Percentiles rank a stretch among this genome's conserved stretches.
Evolutionary conservation across 768 basidiomycete species (phyloP).

Genomic region (Boletus rubroflammeus): DNA sequence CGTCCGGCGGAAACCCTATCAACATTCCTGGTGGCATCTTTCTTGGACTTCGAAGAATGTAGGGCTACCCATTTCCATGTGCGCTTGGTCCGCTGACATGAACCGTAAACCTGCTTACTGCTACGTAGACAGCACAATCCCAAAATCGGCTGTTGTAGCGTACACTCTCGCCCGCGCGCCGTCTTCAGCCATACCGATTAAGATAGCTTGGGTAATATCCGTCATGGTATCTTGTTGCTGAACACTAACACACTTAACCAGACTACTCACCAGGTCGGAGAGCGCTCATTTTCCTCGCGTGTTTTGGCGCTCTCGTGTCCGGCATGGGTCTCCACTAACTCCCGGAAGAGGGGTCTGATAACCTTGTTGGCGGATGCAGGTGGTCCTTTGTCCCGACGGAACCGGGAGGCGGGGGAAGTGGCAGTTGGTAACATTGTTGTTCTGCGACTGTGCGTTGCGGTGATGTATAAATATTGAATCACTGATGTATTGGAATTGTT

Average conservation of each 20-base stretch:
- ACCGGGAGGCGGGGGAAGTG: constrained; percentile 35
- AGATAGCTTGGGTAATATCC: constrained; percentile 40
- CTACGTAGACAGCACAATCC: constrained; percentile 36
- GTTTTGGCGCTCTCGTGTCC: constrained; percentile 47
- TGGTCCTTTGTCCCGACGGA: constrained; percentile 37
- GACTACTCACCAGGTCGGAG: constrained; percentile 25
- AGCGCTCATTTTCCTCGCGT: constrained; percentile 42
- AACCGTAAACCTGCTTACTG: constrained; percentile 34
- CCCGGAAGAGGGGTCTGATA: constrained; percentile 37
- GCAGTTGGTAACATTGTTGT: constrained; percentile 47
- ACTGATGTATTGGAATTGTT: not conserved
- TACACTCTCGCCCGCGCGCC: constrained; percentile 34
- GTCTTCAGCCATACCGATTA: constrained; percentile 19
- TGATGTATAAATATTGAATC: not conserved
- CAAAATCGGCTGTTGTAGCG: constrained; percentile 35
- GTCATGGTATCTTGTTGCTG: not conserved
- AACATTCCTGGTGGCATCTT: constrained; percentile 49
- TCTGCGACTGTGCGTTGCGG: constrained; percentile 46
- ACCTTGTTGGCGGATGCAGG: constrained; percentile 47
- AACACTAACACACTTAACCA: constrained; percentile 8
- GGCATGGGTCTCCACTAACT: constrained; percentile 26
- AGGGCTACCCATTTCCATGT: constrained; percentile 18
- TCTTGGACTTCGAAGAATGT: constrained; percentile 65
- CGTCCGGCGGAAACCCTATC: constrained; percentile 28
- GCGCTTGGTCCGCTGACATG: not conserved